phyloP scores from a whole-genome alignment of 2,329 filamentous ascomycete species.

The Elsinoe ampelina region DNA sequence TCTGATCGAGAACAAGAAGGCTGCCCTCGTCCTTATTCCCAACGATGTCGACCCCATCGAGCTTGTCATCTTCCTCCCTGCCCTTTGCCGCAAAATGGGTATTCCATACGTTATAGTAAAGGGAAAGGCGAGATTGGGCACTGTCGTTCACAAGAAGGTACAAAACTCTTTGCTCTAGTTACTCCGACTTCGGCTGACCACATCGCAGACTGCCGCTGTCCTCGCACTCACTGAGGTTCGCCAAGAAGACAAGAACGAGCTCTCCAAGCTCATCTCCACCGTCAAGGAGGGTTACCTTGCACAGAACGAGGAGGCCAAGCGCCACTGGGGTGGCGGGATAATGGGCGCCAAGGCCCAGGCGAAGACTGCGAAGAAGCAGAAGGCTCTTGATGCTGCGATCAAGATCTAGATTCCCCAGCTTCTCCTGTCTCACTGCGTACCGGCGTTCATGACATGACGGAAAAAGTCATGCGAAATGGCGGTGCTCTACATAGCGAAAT shows the following conservation, averaged over 20 bases:
- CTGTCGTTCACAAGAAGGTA: conserved; percentile 98
- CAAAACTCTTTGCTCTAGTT: too few species aligned
- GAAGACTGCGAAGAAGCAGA: conserved; percentile 74
- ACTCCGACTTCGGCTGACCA: conserved; percentile 13
- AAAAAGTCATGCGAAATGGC: not conserved
- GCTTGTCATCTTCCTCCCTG: conserved; percentile 97
- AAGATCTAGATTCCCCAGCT: conserved; percentile 66
- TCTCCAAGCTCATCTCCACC: conserved; percentile 89
- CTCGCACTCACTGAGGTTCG: conserved; percentile 94
- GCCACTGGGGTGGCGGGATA: conserved; percentile 99
- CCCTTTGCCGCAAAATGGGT: conserved; percentile 99
- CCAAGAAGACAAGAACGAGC: conserved; percentile 95
- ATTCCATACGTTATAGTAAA: conserved; percentile 98
- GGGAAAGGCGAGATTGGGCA: conserved; percentile 98
- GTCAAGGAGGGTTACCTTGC: conserved; percentile 98
- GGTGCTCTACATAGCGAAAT: conserved; percentile 10
- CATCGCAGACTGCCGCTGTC: conserved; percentile 80
- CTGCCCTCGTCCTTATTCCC: conserved; percentile 91
- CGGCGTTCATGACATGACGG: conserved; percentile 9
- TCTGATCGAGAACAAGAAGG: conserved; percentile 99
- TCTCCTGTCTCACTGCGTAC: not conserved
- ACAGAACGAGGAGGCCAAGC: conserved; percentile 84
- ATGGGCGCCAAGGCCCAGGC: conserved; percentile 92
- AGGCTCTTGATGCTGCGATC: conserved; percentile 87
- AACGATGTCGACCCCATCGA: conserved; percentile 99